phyloP scores from a whole-genome alignment of 106 monocot genomes.

The Allium sativum region DNA sequence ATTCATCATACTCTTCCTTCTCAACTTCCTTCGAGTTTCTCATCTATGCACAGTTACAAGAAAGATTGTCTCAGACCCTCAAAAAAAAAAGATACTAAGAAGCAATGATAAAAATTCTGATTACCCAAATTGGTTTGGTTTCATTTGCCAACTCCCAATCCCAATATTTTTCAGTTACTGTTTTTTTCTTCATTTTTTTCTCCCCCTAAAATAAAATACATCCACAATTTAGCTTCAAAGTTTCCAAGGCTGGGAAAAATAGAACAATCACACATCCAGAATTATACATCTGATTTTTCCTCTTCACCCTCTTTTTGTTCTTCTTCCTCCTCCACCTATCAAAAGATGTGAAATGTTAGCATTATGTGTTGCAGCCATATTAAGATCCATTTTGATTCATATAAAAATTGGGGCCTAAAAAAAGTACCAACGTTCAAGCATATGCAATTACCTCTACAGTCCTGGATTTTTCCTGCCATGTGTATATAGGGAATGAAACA shows the following conservation, averaged over 20 bases:
- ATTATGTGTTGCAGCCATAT: too few relatives aligned
- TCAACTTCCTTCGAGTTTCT: constrained; percentile 79
- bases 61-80: background rate
- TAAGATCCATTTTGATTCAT: too few relatives aligned
- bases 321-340: constrained; percentile 89
- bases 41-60: constrained; percentile 42
- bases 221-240: constrained; percentile 3
- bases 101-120: background rate
- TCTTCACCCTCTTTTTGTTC: constrained; percentile 86
- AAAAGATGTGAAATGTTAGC: background rate
- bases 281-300: constrained; percentile 52
- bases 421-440: background rate
- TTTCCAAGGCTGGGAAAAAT: background rate
- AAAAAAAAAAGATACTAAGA: background rate
- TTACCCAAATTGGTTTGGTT: constrained; percentile 97
- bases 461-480: constrained; percentile 94
- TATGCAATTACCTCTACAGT: constrained; percentile 58
- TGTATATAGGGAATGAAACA: constrained; percentile 93
- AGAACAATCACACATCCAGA: background rate
- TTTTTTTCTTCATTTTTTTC: constrained; percentile 81
- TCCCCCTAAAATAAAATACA: constrained; percentile 38
- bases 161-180: constrained; percentile 94
- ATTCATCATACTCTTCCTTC: constrained; percentile 87
- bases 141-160: constrained; percentile 99
- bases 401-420: too few relatives aligned